A percentile compares a stretch with the other conserved stretches of the same genome.
Conservation (phyloP, 495 filamentous ascomycete genomes). For the Aspergillus steynii region DNA sequence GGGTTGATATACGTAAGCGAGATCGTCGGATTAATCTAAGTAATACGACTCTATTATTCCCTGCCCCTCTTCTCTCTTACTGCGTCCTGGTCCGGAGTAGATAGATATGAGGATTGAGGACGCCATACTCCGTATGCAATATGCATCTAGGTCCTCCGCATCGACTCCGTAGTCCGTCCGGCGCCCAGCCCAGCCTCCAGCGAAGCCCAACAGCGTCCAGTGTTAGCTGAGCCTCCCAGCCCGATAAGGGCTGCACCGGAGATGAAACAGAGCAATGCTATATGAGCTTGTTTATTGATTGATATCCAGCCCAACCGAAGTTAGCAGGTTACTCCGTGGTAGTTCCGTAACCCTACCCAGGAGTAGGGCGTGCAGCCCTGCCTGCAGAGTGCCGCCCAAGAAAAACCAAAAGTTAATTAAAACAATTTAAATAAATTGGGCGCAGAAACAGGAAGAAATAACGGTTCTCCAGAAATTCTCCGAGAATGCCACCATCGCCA, state of each 20-base stretch:
- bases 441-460: neutral
- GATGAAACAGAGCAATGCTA: neutral
- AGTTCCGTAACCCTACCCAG: neutral
- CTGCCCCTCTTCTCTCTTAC: neutral
- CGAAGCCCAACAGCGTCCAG: too few species aligned
- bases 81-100: neutral
- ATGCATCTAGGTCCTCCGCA: neutral
- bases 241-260: neutral
- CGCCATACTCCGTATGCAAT: too few species aligned
- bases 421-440: neutral
- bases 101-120: neutral
- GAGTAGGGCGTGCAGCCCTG: neutral
- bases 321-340: neutral
- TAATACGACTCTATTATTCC: conserved; percentile 1
- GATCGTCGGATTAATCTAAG: conserved; percentile 4
- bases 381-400: neutral
- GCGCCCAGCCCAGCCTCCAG: neutral
- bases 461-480: neutral
- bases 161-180: neutral
- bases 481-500: neutral
- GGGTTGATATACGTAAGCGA: conserved; percentile 17
- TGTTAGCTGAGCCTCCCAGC: neutral
- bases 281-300: neutral
- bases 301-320: neutral
- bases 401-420: neutral